Evolutionary conservation across 345 rosid species (phyloP), one percentile per base, ranked within the genome.

Genomic region (Eucalyptus polybractea): DNA sequence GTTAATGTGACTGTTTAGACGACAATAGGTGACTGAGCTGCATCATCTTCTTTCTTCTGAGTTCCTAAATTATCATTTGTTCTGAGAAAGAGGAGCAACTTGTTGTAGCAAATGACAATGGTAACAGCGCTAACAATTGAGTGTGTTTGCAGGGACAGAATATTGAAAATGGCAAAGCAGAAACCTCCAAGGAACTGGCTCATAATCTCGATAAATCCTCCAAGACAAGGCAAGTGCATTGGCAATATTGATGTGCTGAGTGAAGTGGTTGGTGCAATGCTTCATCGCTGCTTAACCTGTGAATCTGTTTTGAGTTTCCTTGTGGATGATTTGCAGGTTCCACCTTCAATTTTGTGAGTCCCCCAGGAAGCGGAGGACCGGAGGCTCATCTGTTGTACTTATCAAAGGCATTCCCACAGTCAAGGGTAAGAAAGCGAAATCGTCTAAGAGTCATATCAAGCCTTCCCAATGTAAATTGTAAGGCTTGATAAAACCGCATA

Each of bases 301-400:
- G 81, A 76, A 19, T 40, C 6, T 37, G 87, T 58, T 69, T 56
- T 49, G 87, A 89, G 88, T 15, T 42, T 8, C 49, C 80, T 50
- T 65, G 22, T 88, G 90, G 80, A 80, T 89, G 60, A 50, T 53
- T 42, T 89, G 88, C 88, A 90, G 85, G 90, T 89, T 80, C 91
- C 87, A 88, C 87, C 88, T 88, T 2, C 83, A 76, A 76, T 76
- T 40, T 90, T 89, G 90, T 21, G 93, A 95, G 91, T 93, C 93
- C 25, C 92, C 93, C 10, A 89, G 91, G 90, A 95, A 95, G 91
- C 80, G 91, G 62, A 92, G 92, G 87, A 95, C 89, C 40, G 91
- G 91, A 86, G 87, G 92, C 9, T 90, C 96, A 85, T 93, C 97
- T 7, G 93, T 90, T 69, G 56, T 92, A 62, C 92, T 92, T 89